Evolutionary conservation across 2,329 filamentous ascomycete species (phyloP).

Genomic region (Fusarium mexicanum): DNA sequence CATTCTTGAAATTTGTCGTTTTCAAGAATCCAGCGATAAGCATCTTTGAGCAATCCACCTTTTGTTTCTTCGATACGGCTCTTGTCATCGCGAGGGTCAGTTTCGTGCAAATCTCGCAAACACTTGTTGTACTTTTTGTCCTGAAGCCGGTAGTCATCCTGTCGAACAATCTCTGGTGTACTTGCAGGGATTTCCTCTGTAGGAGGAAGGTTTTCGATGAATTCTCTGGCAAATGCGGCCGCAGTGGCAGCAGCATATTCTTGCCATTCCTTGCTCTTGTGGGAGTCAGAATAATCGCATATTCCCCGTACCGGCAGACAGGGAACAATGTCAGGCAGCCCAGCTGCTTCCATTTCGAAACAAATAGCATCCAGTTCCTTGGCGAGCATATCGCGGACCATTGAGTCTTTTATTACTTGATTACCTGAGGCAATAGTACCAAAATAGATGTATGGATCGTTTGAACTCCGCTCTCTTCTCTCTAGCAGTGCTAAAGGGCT

Average conservation of each 20-base stretch:
- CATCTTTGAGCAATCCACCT: fast-evolving
- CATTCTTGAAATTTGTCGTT: neutral
- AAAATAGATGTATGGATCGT: neutral
- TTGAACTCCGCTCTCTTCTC: neutral
- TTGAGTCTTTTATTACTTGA: neutral
- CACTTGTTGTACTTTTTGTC: neutral
- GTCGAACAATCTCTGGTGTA: fast-evolving
- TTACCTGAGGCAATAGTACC: neutral
- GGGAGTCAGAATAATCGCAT: neutral
- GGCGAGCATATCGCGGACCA: fast-evolving
- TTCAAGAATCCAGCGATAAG: fast-evolving
- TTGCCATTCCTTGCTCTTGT: neutral
- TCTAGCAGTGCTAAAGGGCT: fast-evolving
- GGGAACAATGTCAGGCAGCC: neutral
- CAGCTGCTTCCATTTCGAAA: neutral
- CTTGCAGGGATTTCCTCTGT: fast-evolving
- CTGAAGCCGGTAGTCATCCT: fast-evolving
- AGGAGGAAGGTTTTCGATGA: neutral
- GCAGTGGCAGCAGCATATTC: neutral
- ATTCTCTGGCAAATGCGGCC: neutral
- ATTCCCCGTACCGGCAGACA: neutral
- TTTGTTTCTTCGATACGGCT: neutral
- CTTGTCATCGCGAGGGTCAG: neutral
- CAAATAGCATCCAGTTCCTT: neutral
- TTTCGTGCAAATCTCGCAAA: constrained; percentile 16